Evolutionary conservation across 1,284 basidiomycete genomes (phyloP).

Genomic region (Rhodotorula sp.): DNA sequence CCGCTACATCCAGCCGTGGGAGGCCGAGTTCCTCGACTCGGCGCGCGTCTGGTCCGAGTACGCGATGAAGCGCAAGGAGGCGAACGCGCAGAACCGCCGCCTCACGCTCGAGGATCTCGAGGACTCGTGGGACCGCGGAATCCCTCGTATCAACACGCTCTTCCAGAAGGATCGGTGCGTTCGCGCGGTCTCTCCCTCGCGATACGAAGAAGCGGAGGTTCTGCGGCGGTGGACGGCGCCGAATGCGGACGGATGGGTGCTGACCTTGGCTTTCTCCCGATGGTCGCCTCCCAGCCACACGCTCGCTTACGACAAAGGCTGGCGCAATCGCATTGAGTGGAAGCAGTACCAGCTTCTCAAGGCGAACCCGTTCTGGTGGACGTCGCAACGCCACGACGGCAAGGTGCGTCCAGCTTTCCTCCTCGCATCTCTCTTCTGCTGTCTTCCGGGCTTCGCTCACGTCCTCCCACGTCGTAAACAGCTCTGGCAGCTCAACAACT

Average conservation of each 20-base stretch:
- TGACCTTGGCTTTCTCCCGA: background rate
- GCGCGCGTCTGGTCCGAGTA: conserved; percentile 99
- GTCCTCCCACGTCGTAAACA: conserved; percentile 18
- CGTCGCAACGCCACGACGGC: conserved; percentile 93
- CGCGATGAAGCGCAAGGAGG: conserved; percentile 98
- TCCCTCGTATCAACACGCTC: conserved; percentile 93
- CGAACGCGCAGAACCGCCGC: conserved; percentile 93
- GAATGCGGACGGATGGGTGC: too few relatives aligned
- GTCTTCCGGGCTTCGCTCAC: background rate
- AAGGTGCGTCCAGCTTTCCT: conserved; percentile 53
- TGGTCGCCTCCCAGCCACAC: conserved; percentile 33
- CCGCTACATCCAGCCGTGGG: conserved; percentile 98
- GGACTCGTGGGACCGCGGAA: conserved; percentile 73
- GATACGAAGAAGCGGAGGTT: too few relatives aligned
- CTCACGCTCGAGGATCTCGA: conserved; percentile 48
- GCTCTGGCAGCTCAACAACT: conserved; percentile 87
- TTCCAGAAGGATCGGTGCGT: conserved; percentile 81
- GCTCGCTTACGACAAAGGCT: conserved; percentile 86
- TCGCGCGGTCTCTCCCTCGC: conserved; percentile 47
- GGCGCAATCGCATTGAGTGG: conserved; percentile 76
- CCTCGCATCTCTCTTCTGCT: conserved; percentile 65
- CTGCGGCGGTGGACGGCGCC: too few relatives aligned
- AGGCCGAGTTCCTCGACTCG: conserved; percentile 96
- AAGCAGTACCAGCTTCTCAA: conserved; percentile 95
- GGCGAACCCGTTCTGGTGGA: conserved; percentile 89